Evolutionary conservation across 2,329 filamentous ascomycete genomes (phyloP), one percentile per base, ranked within the genome.

Genomic region (Fusarium beomiforme): DNA sequence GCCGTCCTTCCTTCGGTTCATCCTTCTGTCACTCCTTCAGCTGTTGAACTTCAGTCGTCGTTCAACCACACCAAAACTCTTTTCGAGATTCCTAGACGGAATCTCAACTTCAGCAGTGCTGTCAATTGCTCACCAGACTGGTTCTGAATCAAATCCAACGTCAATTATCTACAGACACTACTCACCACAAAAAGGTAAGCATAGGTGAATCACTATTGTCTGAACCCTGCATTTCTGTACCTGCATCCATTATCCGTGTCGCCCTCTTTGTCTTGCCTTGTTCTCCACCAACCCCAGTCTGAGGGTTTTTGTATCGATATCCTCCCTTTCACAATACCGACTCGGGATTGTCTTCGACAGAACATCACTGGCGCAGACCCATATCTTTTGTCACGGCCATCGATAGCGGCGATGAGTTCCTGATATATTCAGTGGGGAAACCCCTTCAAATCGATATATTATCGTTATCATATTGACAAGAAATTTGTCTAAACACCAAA

Each of bases 11-110:
- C 50, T 67, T 72, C 66, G 54, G 66, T 56, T 67, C 65, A 74
- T 63, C 72, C 68, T 74, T 72, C 72, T 57, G 72, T 77, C 75
- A 72, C 59, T 76, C 75, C 61, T 75, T 67, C 43, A 34, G 44
- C 64, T 53, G 53, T 69, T 65, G 69, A 75, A 71, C 73, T 55
- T 58, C 69, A 33, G 34, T 71, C 70, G 67, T 68, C 62, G 70
- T 72, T 73, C 65, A 69, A 77, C 65, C 67, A 69, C 62, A 69
- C 64, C 54, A 44, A 70, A 66, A 39, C 63, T 49, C 51, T 51
- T 58, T 59, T 63, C 46, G 64, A 68, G 69, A 64, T 60, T 76
- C 75, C 75, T 76, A 59, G 75, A 76, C 73, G 75, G 75, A 76
- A 72, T 62, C 70, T 63, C 51, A 57, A 59, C 47, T 42, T 59